Evolutionary conservation across 129 eudicot genomes (phyloP).

Genomic region (Arctium lappa): DNA sequence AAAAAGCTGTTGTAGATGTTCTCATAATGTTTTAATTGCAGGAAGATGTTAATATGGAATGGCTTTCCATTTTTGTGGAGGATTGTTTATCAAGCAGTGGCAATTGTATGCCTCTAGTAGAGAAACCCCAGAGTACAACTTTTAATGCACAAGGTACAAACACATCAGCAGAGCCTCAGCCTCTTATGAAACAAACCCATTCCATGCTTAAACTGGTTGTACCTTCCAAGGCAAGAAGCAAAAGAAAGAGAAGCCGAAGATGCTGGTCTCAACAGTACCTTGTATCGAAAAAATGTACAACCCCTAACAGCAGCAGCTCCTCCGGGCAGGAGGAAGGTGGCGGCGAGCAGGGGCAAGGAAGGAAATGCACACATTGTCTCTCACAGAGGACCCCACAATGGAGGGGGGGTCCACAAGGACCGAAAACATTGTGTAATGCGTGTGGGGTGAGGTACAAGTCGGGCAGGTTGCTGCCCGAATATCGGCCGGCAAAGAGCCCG

Average conservation of each 20-base stretch:
- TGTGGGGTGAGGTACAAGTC: conserved; percentile 78
- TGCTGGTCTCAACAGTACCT: conserved; percentile 23
- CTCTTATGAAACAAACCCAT: conserved; percentile 2
- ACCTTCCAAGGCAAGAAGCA: conserved; percentile 48
- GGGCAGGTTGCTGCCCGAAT: conserved; percentile 70
- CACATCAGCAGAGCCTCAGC: conserved; percentile 7
- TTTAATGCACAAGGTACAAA: background rate
- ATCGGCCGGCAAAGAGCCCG: conserved; percentile 64
- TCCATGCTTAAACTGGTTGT: conserved; percentile 27
- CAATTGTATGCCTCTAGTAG: conserved; percentile 28
- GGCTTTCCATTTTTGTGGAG: conserved; percentile 61
- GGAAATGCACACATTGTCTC: conserved; percentile 59
- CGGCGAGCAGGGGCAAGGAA: conserved; percentile 31
- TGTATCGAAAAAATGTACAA: conserved; percentile 30
- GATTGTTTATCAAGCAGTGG: conserved; percentile 54
- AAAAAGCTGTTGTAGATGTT: no score
- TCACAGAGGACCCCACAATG: conserved; percentile 59
- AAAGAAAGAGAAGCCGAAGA: conserved; percentile 26
- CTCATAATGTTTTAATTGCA: conserved; percentile 12
- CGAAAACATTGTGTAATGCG: conserved; percentile 71
- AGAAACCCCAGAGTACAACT: conserved; percentile 28
- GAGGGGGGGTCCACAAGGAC: conserved; percentile 61
- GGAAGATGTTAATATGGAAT: conserved; percentile 52
- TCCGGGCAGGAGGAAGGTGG: conserved; percentile 26
- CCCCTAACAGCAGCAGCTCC: background rate